Evolutionary conservation across 257 asterid species (phyloP).

Genomic region (Linderniella brevidens): DNA sequence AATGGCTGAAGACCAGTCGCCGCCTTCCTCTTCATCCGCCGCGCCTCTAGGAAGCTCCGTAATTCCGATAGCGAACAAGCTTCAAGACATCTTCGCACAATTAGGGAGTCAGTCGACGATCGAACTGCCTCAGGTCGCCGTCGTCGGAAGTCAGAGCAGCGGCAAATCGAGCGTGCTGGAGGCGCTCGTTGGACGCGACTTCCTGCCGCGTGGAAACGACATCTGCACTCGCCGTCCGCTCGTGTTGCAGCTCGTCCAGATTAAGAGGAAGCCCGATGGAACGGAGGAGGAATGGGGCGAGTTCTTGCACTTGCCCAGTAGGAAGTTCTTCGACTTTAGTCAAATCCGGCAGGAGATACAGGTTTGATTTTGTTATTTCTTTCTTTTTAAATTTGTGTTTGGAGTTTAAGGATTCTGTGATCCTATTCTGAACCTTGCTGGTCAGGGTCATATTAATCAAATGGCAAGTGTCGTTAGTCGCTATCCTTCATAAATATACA

Average conservation of each 20-base stretch:
- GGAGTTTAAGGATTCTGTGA: too few species aligned
- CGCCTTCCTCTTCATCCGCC: slow-evolving; percentile 15
- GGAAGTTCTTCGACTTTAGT: slow-evolving; percentile 50
- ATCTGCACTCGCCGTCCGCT: slow-evolving; percentile 94
- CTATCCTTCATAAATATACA: too few species aligned
- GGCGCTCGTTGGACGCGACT: slow-evolving; percentile 94
- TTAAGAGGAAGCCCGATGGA: slow-evolving; percentile 32
- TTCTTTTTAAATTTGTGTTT: background rate
- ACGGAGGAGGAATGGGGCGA: slow-evolving; percentile 81
- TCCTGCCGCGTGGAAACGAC: slow-evolving; percentile 80
- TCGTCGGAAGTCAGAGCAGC: slow-evolving; percentile 97
- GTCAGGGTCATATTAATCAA: too few species aligned
- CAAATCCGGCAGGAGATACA: slow-evolving; percentile 71
- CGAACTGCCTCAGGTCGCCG: slow-evolving; percentile 95
- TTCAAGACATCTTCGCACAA: slow-evolving; percentile 84
- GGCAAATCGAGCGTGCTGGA: slow-evolving; percentile 97
- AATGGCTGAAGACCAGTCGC: slow-evolving; percentile 46
- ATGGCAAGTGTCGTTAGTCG: too few species aligned
- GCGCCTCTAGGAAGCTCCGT: slow-evolving; percentile 57
- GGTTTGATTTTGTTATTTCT: slow-evolving; percentile 18
- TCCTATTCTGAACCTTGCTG: too few species aligned
- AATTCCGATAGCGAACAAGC: slow-evolving; percentile 69
- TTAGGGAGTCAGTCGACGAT: slow-evolving; percentile 57
- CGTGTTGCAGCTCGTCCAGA: slow-evolving; percentile 66
- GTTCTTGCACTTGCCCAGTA: slow-evolving; percentile 64